Conservation (phyloP, 345 rosid genomes). For the Cochlearia excelsa region DNA sequence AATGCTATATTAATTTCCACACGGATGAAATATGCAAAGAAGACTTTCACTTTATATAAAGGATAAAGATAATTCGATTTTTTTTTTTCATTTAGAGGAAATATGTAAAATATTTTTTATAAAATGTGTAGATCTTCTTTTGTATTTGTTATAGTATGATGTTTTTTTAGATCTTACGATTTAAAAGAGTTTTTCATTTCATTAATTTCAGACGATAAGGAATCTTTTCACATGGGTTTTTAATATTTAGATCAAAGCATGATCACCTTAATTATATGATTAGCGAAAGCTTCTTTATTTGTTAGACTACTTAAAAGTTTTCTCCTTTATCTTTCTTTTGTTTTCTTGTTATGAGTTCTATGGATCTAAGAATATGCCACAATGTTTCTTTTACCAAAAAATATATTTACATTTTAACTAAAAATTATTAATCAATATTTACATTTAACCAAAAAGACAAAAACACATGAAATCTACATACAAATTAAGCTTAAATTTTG, state of each 20-base stretch:
- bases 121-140: too few species aligned
- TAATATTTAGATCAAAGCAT: constrained; percentile 24
- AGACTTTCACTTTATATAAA: too few species aligned
- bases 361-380: constrained; percentile 15
- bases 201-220: constrained; percentile 28
- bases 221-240: constrained; percentile 41
- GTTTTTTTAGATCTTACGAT: constrained; percentile 30
- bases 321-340: constrained; percentile 13
- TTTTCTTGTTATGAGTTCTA: constrained; percentile 15
- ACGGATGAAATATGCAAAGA: too few species aligned
- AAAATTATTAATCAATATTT: neutral
- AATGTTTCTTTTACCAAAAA: constrained; percentile 7
- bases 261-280: constrained; percentile 10
- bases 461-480: too few species aligned
- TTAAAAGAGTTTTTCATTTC: constrained; percentile 22
- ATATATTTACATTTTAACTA: too few species aligned
- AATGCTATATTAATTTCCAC: too few species aligned
- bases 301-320: constrained; percentile 11
- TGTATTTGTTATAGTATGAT: too few species aligned
- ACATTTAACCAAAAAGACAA: neutral
- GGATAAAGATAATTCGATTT: too few species aligned
- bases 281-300: constrained; percentile 23
- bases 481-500: too few species aligned
- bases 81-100: too few species aligned
- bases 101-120: too few species aligned